phyloP scores from a whole-genome alignment of 2,329 filamentous ascomycete genomes.

The Colletotrichum godetiae region DNA sequence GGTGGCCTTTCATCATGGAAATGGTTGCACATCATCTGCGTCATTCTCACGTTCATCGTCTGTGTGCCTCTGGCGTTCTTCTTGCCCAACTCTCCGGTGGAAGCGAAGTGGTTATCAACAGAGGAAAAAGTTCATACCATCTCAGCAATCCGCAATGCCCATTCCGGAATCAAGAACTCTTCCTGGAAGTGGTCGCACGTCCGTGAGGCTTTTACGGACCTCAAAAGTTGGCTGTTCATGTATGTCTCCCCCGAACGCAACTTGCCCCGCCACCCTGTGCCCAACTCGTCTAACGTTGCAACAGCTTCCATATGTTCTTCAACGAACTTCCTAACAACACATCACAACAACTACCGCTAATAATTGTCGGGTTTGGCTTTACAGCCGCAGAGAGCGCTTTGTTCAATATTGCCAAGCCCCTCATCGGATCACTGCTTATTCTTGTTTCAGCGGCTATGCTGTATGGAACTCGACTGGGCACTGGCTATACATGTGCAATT shows the following conservation, averaged over 20 bases:
- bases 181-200: constrained; percentile 40
- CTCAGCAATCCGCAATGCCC: constrained; percentile 36
- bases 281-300: neutral
- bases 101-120: constrained; percentile 37
- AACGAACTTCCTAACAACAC: constrained; percentile 42
- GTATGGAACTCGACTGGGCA: constrained; percentile 37
- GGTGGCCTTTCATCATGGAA: constrained; percentile 10
- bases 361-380: constrained; percentile 40
- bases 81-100: constrained; percentile 38
- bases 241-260: neutral
- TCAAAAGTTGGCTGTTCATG: constrained; percentile 40
- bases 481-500: constrained; percentile 42
- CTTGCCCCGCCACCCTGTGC: too few relatives aligned
- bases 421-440: constrained; percentile 36
- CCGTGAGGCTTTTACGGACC: constrained; percentile 37
- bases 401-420: constrained; percentile 40
- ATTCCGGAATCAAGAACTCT: constrained; percentile 39
- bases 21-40: constrained; percentile 6
- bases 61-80: constrained; percentile 34
- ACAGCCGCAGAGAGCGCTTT: constrained; percentile 40
- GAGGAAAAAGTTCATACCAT: constrained; percentile 40
- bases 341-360: constrained; percentile 40
- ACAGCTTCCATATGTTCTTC: constrained; percentile 41
- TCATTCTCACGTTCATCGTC: constrained; percentile 1
- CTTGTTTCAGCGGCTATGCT: constrained; percentile 39